Base-by-base conservation (phyloP, 176 grass and related monocot genomes). In the Bonia amplexicaulis region DNA sequence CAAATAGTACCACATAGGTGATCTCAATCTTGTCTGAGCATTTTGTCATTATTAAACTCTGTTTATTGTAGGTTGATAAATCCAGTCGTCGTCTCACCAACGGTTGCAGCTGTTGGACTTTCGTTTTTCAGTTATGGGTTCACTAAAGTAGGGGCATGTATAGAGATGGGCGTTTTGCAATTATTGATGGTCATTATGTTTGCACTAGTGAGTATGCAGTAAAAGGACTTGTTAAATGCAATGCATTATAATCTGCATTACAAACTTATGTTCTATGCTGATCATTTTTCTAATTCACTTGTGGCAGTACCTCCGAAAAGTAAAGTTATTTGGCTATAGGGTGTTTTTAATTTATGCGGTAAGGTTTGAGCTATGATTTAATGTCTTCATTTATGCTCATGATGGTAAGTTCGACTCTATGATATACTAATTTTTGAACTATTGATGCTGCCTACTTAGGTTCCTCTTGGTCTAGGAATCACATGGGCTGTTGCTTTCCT, bases 61-160 rank as follows among this genome's bases (percentile, higher is more conserved):
- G 45, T 81, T 85, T 84, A 54, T 95, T 87, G 84, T 86, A 99
- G 96, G 96, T 94, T 94, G 73, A 96, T 99, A 87, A 99, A 94
- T 89, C 96, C 96, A 39, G 84, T 99, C 81, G 93, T 96, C 8
- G 89, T 99, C 74, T 89, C 96, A 60, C 90, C 96, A 76, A 99
- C 96, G 0, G 86, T 99, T 86, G 96, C 93, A 79, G 93, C 96
- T 79, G 74, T 99, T 79, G 96, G 96, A 37, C 93, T 99, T 78
- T 99, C 96, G 8, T 99, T 99, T 94, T 96, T 94, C 77, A 93
- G 87, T 91, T 99, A 99, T 77, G 96, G 96, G 49, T 96, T 99
- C 29, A 76, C 93, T 82, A 90, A 91, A 94, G 47, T 96, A 79
- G 96, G 96, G 14, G 66, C 83, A 73, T 99, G 96, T 82, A 84